phyloP scores from a whole-genome alignment of 73 alveolate species.

The Paramecium octaurelia region DNA sequence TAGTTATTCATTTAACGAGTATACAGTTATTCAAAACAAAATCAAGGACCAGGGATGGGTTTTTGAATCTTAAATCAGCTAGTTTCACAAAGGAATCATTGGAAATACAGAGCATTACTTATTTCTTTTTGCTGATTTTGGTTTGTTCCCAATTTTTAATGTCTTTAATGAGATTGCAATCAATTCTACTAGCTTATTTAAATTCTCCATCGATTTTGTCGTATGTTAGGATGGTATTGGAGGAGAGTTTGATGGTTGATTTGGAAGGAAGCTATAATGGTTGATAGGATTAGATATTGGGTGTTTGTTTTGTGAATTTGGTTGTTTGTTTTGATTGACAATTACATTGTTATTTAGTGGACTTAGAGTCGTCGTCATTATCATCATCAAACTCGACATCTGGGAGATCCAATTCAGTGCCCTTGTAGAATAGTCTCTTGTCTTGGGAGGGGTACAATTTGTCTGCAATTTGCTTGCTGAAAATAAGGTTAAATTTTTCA shows the following conservation, averaged over 20 bases:
- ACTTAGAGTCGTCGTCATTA: background rate
- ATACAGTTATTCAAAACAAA: background rate
- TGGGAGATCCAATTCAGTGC: background rate
- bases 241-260: background rate
- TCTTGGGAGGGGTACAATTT: background rate
- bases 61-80: background rate
- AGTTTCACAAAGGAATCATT: background rate
- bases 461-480: background rate
- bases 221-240: background rate
- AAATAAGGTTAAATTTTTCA: background rate
- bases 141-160: background rate
- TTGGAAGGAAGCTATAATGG: background rate
- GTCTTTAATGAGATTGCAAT: background rate
- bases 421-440: background rate
- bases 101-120: background rate
- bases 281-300: background rate
- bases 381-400: background rate
- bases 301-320: too few relatives aligned
- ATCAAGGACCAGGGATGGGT: background rate
- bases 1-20: slow-evolving; percentile 11
- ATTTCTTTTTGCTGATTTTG: background rate
- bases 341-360: background rate
- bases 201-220: background rate
- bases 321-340: background rate
- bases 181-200: background rate